Base-by-base conservation (phyloP, 1,284 basidiomycete species). In the Leccinum olivaceoglutinosum region DNA sequence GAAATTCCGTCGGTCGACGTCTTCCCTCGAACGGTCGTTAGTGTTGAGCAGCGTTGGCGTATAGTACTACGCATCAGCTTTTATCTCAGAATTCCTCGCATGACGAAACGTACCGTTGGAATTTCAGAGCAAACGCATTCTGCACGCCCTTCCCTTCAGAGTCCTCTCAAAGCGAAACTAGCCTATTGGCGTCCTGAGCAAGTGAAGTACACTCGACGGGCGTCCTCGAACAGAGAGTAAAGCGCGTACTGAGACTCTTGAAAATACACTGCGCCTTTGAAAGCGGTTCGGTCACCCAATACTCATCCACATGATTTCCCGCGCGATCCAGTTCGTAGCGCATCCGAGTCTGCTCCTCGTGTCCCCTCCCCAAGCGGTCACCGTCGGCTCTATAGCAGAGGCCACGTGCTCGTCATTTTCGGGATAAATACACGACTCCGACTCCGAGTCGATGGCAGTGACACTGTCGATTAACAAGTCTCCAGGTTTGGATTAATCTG, bases 401-500 rank as follows among this genome's bases (percentile, higher is more conserved):
- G 64, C 64, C 4, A 69, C 60, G 3, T 78, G 77, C 3, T 76
- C 75, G 53, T 77, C 75, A 14, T 73, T 74, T 58, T 76, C 77
- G 62, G 67, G 78, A 73, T 83, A 81, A 0, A 85, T 81, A 90
- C 90, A 92, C 4, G 80, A 78, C 66, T 29, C 29, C 29, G 29
- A 29, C 29, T 29, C 29, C 29, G 29, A 29, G 29, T 90, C 86
- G 21, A 90, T 81, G 6, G 80, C 80, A 7, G 80, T 77, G 49
- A 86, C 68, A 7, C 29, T 80, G 78, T 1, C 81, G 70, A 65
- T 89, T 87, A 1, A 89, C 88, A 18, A 89, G 79, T 69, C 84
- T 85, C 90, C 91, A 93, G 9, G 82, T 88, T 71, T 90, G 90
- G 60, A 87, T 88, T 60, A 93, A 72, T 34, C 91, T 78, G 10